Evolutionary conservation across 441 rosid genomes (phyloP), one percentile per base, ranked within the genome.

Genomic region (Omphalea diandra): DNA sequence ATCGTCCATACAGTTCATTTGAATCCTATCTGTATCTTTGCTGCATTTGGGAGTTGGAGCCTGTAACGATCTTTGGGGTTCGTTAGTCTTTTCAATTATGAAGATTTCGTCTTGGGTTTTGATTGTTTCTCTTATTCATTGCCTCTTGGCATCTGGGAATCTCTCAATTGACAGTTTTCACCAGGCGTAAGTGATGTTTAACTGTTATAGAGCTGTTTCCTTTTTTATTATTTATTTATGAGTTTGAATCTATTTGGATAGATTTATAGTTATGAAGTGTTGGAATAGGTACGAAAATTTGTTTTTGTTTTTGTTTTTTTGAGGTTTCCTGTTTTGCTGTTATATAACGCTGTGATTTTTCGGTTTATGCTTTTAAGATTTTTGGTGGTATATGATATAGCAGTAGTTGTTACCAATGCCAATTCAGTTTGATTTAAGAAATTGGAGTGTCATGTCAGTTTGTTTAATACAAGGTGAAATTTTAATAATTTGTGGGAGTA

Each of bases 141-240:
- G 81, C 57, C 65, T 87, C 74, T 77, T 84, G 58, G 80, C 80
- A 59, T 80, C 83, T 65, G 84, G 84, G 66, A 86, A 88, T 64
- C 72, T 83, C 77, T 75, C 95, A 43, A 82, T 87, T 61, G 92
- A 87, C 46, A 73, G 80, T 71, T 82, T 87, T 74, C 91, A 81
- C 76, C 96, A 84, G 71, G 88, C 99, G 98, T 93, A 85, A 86
- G 97, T 87, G 63, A 49, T 71, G 62, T 67, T 32, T 49, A 32
- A 9, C 43, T 60, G 26, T 63, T 20, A 1, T 47, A 43, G 38
- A 68, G 22, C n/a, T 46, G 46, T 73, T 61, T 38, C 29, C 7
- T 41, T 36, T 24, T 41, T 33, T 40, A 17, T 52, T 55, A 22
- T n/a, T n/a, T n/a, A 74, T 65, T 68, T 18, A 31, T 35, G 55